phyloP scores from a whole-genome alignment of 208 protist species.

The Strigomonas galati region DNA sequence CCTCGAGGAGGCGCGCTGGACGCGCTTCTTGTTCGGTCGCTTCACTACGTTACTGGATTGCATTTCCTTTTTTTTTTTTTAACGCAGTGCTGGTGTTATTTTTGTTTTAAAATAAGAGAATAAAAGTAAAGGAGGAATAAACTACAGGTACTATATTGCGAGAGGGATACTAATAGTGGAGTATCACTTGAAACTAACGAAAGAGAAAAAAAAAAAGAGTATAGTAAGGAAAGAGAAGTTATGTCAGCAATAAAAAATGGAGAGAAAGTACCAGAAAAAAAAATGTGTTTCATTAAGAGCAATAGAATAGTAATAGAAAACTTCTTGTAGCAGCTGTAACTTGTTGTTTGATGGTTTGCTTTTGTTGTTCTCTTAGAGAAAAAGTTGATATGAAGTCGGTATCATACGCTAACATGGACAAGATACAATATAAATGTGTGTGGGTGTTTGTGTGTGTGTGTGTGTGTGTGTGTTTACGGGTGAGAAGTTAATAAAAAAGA shows the following conservation, averaged over 20 bases:
- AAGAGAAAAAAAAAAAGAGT: conserved; percentile 10
- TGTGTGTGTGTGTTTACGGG: too few species aligned
- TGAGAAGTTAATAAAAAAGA: neutral
- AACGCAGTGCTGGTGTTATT: too few species aligned
- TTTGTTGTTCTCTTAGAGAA: too few species aligned
- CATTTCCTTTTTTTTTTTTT: conserved; percentile 4
- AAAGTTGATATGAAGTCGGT: too few species aligned
- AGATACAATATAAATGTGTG: too few species aligned
- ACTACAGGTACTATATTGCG: neutral
- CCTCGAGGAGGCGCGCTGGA: neutral
- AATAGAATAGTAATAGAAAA: too few species aligned
- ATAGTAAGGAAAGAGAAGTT: conserved; percentile 7
- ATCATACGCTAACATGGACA: neutral
- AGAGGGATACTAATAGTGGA: neutral
- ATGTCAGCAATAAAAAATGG: neutral
- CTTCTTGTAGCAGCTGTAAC: too few species aligned
- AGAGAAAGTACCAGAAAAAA: conserved; percentile 12
- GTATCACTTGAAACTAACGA: neutral
- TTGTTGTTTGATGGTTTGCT: too few species aligned
- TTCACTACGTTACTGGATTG: neutral
- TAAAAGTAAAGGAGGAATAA: conserved; percentile 18
- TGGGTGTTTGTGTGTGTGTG: too few species aligned
- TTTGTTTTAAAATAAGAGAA: conserved; percentile 10
- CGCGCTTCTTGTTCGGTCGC: neutral
- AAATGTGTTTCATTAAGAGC: neutral